Evolutionary conservation across 2,329 filamentous ascomycete genomes (phyloP).

Genomic region (Apiospora pterosperma): DNA sequence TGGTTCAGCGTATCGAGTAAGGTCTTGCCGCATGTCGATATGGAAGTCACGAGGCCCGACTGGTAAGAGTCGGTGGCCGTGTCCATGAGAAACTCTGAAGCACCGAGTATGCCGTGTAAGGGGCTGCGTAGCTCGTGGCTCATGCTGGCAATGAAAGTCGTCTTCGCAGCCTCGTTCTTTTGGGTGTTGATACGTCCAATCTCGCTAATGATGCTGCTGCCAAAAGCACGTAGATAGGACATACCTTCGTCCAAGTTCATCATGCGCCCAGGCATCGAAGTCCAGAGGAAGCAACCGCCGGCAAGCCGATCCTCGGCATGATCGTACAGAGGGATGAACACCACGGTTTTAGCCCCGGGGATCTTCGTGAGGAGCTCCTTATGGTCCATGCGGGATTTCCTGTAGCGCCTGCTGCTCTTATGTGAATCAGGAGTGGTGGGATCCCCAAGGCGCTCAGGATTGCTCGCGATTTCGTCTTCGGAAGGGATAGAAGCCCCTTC

Average conservation of each 20-base stretch:
- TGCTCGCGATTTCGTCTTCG: conserved; percentile 23
- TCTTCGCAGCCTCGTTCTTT: conserved; percentile 50
- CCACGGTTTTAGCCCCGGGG: conserved; percentile 28
- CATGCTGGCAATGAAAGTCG: conserved; percentile 57
- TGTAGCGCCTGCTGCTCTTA: conserved; percentile 9
- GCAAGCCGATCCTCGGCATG: conserved; percentile 30
- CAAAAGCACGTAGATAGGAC: conserved; percentile 32
- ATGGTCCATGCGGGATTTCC: conserved; percentile 23
- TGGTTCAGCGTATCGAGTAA: conserved; percentile 48
- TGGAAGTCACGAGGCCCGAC: conserved; percentile 39
- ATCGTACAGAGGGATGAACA: conserved; percentile 34
- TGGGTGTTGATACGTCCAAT: conserved; percentile 50
- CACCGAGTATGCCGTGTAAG: conserved; percentile 54
- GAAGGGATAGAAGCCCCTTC: conserved; percentile 25
- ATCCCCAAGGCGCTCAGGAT: background rate
- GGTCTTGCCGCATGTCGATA: conserved; percentile 44
- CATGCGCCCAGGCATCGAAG: conserved; percentile 28
- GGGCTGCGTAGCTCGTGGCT: conserved; percentile 56
- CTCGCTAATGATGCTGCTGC: conserved; percentile 52
- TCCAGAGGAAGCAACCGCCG: conserved; percentile 34
- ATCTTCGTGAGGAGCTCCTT: conserved; percentile 31
- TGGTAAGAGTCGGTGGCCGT: conserved; percentile 35
- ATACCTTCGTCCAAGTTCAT: conserved; percentile 33
- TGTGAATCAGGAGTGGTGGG: background rate
- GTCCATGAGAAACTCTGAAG: conserved; percentile 45